Conservation (phyloP, 2,329 filamentous ascomycete genomes). For the Elsinoe fawcettii region DNA sequence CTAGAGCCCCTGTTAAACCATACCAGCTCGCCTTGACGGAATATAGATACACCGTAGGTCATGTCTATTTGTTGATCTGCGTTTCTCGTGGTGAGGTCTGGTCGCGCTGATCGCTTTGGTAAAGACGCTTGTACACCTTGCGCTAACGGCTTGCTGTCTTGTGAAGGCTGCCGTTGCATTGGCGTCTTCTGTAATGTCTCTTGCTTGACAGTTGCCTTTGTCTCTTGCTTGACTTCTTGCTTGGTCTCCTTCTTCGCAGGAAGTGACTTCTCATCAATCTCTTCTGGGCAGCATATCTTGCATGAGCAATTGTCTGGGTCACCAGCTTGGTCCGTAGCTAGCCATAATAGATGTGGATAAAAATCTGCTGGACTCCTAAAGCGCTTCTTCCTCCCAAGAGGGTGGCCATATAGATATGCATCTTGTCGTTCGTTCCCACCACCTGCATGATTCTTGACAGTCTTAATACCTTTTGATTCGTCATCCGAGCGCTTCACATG, state of each 20-base stretch:
- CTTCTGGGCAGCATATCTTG: constrained; percentile 50
- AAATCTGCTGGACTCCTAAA: constrained; percentile 53
- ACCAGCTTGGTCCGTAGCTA: constrained; percentile 45
- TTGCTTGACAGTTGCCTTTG: constrained; percentile 23
- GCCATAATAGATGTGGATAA: constrained; percentile 53
- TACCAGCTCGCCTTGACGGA: constrained; percentile 48
- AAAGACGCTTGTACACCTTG: neutral
- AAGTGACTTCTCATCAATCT: constrained; percentile 35
- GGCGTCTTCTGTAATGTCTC: constrained; percentile 21
- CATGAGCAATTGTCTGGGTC: constrained; percentile 50
- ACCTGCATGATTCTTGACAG: constrained; percentile 42
- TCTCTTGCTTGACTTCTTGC: constrained; percentile 20
- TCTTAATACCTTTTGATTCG: constrained; percentile 37
- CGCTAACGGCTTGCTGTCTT: neutral
- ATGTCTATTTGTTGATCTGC: constrained; percentile 45
- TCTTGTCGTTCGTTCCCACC: constrained; percentile 50
- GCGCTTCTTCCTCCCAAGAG: constrained; percentile 48
- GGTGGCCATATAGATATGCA: constrained; percentile 54
- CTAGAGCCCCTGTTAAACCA: constrained; percentile 48
- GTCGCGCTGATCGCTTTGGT: neutral
- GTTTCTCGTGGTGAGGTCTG: neutral
- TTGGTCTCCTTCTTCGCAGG: constrained; percentile 20
- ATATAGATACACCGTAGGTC: constrained; percentile 42
- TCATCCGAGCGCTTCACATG: constrained; percentile 46
- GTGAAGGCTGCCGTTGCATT: constrained; percentile 1